Conservation (phyloP, 2,329 filamentous ascomycete species). For the Aspergillus hiratsukae region DNA sequence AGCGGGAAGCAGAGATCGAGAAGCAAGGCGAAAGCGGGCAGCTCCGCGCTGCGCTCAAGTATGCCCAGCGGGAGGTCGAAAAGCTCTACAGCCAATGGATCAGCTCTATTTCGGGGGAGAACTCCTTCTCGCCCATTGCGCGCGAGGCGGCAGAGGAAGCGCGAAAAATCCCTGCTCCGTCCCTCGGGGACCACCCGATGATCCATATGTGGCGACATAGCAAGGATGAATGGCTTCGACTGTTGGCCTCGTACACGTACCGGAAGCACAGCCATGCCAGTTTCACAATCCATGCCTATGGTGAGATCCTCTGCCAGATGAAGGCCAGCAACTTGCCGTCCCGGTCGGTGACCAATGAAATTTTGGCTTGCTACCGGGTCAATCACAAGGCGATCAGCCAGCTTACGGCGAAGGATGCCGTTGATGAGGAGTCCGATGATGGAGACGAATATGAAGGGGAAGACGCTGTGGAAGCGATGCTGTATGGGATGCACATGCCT, state of each 20-base stretch:
- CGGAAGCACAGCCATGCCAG: constrained; percentile 13
- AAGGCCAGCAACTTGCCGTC: constrained; percentile 24
- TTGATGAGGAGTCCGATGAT: constrained; percentile 10
- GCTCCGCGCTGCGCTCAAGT: constrained; percentile 16
- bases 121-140: constrained; percentile 20
- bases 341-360: constrained; percentile 23
- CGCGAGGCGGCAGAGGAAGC: constrained; percentile 26
- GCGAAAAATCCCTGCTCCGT: constrained; percentile 27
- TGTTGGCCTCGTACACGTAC: constrained; percentile 40
- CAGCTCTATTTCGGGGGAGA: constrained; percentile 2
- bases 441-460: constrained; percentile 26
- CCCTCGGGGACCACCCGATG: constrained; percentile 28
- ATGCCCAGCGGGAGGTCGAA: constrained; percentile 18
- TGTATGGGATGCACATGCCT: constrained; percentile 12
- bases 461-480: constrained; percentile 27
- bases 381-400: constrained; percentile 28
- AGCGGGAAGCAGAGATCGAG: constrained; percentile 17
- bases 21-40: constrained; percentile 6
- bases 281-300: constrained; percentile 30
- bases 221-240: constrained; percentile 25
- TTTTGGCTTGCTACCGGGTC: constrained; percentile 28
- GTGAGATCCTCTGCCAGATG: constrained; percentile 30
- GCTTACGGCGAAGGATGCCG: constrained; percentile 19
- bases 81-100: constrained; percentile 18
- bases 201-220: constrained; percentile 32